These are phyloP conservation scores for Penicillium lagena DNA, from an alignment of 495 filamentous ascomycete genomes.

Conservation along the genomic window DNA sequence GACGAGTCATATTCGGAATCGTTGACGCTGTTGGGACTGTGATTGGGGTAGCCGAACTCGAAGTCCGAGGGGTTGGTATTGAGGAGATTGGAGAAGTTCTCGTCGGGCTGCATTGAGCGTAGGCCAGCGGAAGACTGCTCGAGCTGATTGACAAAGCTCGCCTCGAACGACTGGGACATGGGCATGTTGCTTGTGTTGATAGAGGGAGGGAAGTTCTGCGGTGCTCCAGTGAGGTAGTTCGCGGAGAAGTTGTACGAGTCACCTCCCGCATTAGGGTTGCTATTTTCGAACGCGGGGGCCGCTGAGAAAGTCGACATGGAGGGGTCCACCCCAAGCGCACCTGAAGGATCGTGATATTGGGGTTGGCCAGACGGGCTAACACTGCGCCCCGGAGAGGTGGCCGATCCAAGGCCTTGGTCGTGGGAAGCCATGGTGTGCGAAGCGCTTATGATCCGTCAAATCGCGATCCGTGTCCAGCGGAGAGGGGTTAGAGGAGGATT, in stretches of 20 bases:
- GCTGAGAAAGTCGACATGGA: slow-evolving; percentile 28
- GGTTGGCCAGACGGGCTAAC: slow-evolving; percentile 36
- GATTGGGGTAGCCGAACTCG: slow-evolving; percentile 36
- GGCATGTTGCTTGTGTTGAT: slow-evolving; percentile 23
- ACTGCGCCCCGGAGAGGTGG: slow-evolving; percentile 26
- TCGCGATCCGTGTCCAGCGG: not conserved
- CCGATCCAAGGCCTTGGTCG: slow-evolving; percentile 23
- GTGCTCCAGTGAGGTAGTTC: slow-evolving; percentile 20
- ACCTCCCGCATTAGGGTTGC: slow-evolving; percentile 14
- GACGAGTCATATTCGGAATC: slow-evolving; percentile 32
- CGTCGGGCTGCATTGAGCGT: slow-evolving; percentile 22
- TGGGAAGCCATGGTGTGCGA: slow-evolving; percentile 33
- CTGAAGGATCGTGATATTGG: slow-evolving; percentile 30
- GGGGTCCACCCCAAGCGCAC: slow-evolving; percentile 31
- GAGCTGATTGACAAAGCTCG: slow-evolving; percentile 28
- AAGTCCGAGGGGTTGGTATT: slow-evolving; percentile 29
- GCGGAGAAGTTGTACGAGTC: slow-evolving; percentile 28
- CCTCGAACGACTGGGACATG: slow-evolving; percentile 35
- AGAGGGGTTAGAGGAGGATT: not conserved
- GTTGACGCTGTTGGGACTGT: slow-evolving; percentile 24
- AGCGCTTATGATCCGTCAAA: not conserved
- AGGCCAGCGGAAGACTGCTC: slow-evolving; percentile 20
- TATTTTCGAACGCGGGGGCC: slow-evolving; percentile 17
- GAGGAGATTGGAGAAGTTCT: slow-evolving; percentile 35
- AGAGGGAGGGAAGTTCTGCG: slow-evolving; percentile 21